Evolutionary conservation across 371 early-diverging fungal species (phyloP), one percentile per base, ranked within the genome.

Genomic region (Umbelopsis sp.): DNA sequence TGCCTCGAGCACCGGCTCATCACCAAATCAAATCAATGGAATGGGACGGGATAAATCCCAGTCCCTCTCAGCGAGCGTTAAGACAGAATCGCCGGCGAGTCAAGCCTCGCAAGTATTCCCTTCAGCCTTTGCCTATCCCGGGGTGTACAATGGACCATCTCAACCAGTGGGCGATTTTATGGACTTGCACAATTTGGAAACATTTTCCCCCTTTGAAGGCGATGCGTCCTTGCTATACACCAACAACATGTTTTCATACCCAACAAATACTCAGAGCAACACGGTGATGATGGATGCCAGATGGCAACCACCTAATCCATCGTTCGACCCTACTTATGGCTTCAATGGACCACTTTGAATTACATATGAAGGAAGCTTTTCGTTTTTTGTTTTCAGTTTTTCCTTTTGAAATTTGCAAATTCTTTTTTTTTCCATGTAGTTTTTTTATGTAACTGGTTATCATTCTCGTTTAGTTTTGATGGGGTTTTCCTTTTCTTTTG

Each of bases 271-370:
- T 29, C 35, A 57, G 2, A 29, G 35, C 35, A n/a, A 35, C 18
- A 6, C 57, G 29, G 18, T 29, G 10, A 14, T 57, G 9, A 57
- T 48, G 48, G 20, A 57, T 12, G 14, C 57, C 4, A n/a, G 57
- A 11, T 57, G 57, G 57, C 29, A 29, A 8, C 57, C 57, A 35
- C 57, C 57, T 35, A 29, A 57, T 12, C 12, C 57, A 35, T 16
- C 57, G 5, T 57, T 57, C 35, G 57, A 57, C 32, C 57, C 57
- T 14, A 57, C 29, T 35, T 35, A 57, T 57, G 57, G 57, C 29
- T 57, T 57, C 32, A 25, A 57, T 41, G 35, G 14, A 35, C 57
- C 8, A 35, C 53, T 32, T 1, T 41, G 41, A 41, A 41, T 0
- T 7, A 12, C 12, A 41, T 41, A 41, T 41, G 7, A 1, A 12